Evolutionary conservation across 2,329 filamentous ascomycete genomes (phyloP).

Genomic region (Pyrenochaeta sp.): DNA sequence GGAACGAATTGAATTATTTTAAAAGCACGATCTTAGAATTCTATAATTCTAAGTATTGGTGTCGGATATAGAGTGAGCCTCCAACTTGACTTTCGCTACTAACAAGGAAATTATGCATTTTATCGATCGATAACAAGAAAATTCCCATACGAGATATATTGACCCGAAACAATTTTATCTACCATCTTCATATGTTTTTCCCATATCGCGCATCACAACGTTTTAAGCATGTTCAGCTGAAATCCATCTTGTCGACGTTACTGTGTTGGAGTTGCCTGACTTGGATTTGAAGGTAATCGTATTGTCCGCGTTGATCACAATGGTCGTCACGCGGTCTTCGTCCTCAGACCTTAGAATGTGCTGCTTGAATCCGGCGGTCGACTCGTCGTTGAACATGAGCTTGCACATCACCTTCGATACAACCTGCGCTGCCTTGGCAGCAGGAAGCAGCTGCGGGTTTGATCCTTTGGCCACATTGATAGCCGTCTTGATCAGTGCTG

Average conservation of each 20-base stretch:
- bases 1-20: too few species aligned
- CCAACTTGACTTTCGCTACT: too few species aligned
- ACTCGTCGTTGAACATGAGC: conserved; percentile 12
- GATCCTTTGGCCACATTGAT: conserved; percentile 3
- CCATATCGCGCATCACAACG: too few species aligned
- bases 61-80: too few species aligned
- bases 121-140: too few species aligned
- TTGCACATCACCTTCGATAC: conserved; percentile 14
- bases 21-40: too few species aligned
- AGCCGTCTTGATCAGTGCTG: conserved; percentile 9
- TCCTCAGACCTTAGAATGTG: conserved; percentile 12
- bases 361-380: conserved; percentile 15
- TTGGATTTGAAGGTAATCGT: conserved; percentile 10
- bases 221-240: not conserved
- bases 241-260: not conserved
- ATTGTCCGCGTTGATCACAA: conserved; percentile 14
- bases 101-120: too few species aligned
- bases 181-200: too few species aligned
- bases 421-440: conserved; percentile 8
- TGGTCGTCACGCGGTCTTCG: conserved; percentile 5
- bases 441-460: conserved; percentile 7
- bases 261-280: conserved; percentile 12
- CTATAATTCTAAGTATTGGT: too few species aligned
- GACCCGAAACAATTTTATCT: too few species aligned
- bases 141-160: too few species aligned